Base-by-base conservation (phyloP, 192 early-diverging fungal species). In the Coemansia sp. region DNA sequence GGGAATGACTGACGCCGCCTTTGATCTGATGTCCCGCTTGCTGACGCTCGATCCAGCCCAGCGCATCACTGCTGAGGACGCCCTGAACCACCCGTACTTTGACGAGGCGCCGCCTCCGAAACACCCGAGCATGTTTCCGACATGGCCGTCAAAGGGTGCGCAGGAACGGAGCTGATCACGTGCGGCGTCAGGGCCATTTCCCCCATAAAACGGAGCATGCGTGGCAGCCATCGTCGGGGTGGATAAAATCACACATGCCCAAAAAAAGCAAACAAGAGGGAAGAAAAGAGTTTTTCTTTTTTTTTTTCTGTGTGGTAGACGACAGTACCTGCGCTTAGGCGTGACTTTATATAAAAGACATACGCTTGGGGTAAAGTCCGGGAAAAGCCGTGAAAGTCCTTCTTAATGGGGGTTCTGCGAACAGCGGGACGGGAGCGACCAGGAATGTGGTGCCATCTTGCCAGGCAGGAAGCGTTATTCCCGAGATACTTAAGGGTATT, bases 51-150 rank as follows among this genome's bases (percentile, higher is more conserved):
- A 99, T 77, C 97, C 97, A 0, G 68, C 75, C 17, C 83, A 89
- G 65, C 75, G 97, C 2, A 99, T 99, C 40, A 89, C 93, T 0
- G 97, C 97, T 0, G 89, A 93, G 61, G 88, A 94, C 53, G 97
- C 94, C 0, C 72, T 99, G 9, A 76, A 87, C 13, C 97, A 99
- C 65, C 91, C 95, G 13, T 99, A 94, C 63, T 95, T 95, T 72
- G 68, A 87, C 1, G 94, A 95, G 62, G 76, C 77, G 41, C 95
- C 96, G 19, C 78, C 84, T 25, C 94, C 96, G 20, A 96, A 97
- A 74, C 90, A 97, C 68, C 93, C 95, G 5, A 86, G 88, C 41
- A 80, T 97, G 81, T 97, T 99, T 70, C 95, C 96, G 9, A 95
- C 93, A 0, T 98, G 92, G 86, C 96, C 96, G 0, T 87, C 92